Base-by-base conservation (phyloP, 352 stramenopile species). In the Pythium folliculosum region DNA sequence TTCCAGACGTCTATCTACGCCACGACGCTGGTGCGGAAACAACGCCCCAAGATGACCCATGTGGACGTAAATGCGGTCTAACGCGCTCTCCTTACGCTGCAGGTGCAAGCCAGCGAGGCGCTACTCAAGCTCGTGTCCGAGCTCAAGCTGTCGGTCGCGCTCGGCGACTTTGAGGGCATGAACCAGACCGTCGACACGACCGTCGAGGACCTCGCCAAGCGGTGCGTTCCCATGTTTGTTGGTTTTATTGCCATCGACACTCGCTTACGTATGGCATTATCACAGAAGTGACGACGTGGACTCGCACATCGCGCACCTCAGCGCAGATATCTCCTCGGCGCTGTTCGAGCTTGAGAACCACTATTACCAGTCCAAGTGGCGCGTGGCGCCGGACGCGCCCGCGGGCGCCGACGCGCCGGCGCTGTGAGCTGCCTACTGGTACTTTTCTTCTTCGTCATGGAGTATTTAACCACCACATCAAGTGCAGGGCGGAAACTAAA, bases 111-210 rank as follows among this genome's bases (percentile, higher is more conserved):
- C 17, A 91, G 82, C 63, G 86, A 94, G 65, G 89, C 84, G 38
- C 75, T 94, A 54, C 74, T 94, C 21, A 91, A 91, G 45, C 79
- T 92, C 47, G 80, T 94, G 43, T 84, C 86, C 19, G 86, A 94
- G 67, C 86, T 94, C 73, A 94, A 94, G 72, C 65, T 94, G 49
- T 88, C 81, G 14, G 73, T 94, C 17, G 85, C 84, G 37, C 73
- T 94, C 5, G 83, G 85, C 7, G 86, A 92, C 66, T 94, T 94
- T 56, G 86, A 94, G 71, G 84, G 84, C 63, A 94, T 92, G 83
- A 94, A 88, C 63, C 84, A 92, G 71, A 90, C 82, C n/a, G 79
- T 92, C 3, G 86, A 94, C 67, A 69, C 79, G 44, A 91, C 80
- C 10, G 77, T 77, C 52, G 83, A 91, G 37, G 83, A 90, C 35